phyloP scores from a whole-genome alignment of 345 rosid species.

The Populus davidiana region DNA sequence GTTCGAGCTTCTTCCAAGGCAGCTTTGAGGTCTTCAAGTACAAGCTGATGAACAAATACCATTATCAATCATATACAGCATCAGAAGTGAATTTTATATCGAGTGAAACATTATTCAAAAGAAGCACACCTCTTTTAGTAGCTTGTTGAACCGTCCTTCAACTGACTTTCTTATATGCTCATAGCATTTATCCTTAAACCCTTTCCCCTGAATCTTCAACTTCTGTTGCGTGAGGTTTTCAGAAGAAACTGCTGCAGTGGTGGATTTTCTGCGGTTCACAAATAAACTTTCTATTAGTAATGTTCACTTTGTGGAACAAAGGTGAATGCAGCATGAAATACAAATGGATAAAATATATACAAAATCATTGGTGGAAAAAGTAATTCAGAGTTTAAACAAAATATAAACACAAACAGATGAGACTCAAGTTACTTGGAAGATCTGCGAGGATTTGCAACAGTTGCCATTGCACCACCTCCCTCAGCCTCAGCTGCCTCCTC shows the following conservation, averaged over 20 bases:
- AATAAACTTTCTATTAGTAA: neutral
- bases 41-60: constrained; percentile 58
- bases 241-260: constrained; percentile 51
- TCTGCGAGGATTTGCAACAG: constrained; percentile 87
- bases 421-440: constrained; percentile 62
- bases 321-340: neutral
- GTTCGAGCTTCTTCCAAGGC: constrained; percentile 93
- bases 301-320: neutral
- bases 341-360: neutral
- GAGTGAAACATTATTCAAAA: neutral
- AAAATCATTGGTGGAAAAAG: neutral
- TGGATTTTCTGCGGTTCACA: constrained; percentile 57
- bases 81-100: constrained; percentile 11
- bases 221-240: constrained; percentile 64
- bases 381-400: neutral
- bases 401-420: neutral
- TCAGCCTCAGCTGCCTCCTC: constrained; percentile 99
- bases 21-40: constrained; percentile 82
- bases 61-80: constrained; percentile 24
- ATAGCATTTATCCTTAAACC: constrained; percentile 94
- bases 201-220: constrained; percentile 83
- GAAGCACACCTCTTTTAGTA: constrained; percentile 61
- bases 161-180: constrained; percentile 87
- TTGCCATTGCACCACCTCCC: constrained; percentile 89
- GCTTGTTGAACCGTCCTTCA: constrained; percentile 78